Evolutionary conservation across 345 rosid species (phyloP).

Genomic region (Clarkia xantiana): DNA sequence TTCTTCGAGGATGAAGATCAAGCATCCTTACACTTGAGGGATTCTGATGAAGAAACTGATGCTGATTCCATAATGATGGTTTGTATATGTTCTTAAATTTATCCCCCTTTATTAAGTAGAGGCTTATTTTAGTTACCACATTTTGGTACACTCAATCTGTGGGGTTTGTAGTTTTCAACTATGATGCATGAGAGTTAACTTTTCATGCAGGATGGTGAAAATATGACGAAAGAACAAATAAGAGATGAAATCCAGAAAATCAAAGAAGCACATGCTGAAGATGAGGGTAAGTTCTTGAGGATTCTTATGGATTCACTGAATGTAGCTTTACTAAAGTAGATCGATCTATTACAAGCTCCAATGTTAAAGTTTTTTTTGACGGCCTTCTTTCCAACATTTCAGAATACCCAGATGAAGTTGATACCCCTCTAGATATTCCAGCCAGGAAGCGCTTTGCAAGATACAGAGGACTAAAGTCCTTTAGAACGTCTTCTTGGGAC

Average conservation of each 20-base stretch:
- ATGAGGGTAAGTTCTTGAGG: conserved; percentile 46
- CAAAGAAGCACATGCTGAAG: conserved; percentile 81
- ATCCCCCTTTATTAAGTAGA: neutral
- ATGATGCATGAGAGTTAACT: neutral
- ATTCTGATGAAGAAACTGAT: conserved; percentile 71
- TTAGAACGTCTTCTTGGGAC: conserved; percentile 93
- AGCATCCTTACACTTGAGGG: conserved; percentile 42
- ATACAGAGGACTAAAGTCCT: conserved; percentile 88
- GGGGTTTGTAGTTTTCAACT: neutral
- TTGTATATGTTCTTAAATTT: conserved; percentile 2
- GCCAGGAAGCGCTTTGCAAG: conserved; percentile 85
- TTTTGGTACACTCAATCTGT: neutral
- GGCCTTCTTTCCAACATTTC: conserved; percentile 5
- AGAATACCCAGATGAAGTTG: conserved; percentile 97
- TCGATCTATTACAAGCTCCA: neutral
- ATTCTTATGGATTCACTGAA: neutral
- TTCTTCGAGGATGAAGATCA: conserved; percentile 45
- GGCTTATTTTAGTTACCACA: neutral
- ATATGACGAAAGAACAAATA: conserved; percentile 64
- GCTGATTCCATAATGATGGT: conserved; percentile 77
- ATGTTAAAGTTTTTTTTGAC: neutral
- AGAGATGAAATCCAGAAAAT: conserved; percentile 65
- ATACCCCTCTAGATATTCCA: conserved; percentile 68
- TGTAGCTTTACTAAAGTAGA: neutral
- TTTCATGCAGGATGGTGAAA: conserved; percentile 62